Percentiles rank a stretch among this genome's conserved stretches.
Evolutionary conservation across 2,329 filamentous ascomycete genomes (phyloP).

Genomic region (Phaeosphaeriaceae sp.): DNA sequence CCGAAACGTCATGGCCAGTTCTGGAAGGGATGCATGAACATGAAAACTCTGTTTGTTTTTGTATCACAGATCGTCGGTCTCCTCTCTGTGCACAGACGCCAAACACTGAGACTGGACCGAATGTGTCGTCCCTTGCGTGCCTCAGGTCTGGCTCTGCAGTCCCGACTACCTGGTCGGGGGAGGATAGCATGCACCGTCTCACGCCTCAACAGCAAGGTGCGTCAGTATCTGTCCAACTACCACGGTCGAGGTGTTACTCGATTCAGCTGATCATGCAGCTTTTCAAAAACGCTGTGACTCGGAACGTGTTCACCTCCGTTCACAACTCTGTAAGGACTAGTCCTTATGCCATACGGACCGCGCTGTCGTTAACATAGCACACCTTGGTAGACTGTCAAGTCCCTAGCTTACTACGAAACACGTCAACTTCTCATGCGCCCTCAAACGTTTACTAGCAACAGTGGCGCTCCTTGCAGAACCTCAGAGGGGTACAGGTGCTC

Average conservation of each 20-base stretch:
- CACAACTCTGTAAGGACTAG: not conserved
- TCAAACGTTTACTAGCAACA: conserved; percentile 20
- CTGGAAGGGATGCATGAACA: conserved; percentile 22
- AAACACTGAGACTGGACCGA: conserved; percentile 8
- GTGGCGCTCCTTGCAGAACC: conserved; percentile 34
- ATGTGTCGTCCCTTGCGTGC: conserved; percentile 25
- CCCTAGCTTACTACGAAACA: not conserved
- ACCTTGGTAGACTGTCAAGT: not conserved
- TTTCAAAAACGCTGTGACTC: not conserved
- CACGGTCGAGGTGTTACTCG: not conserved
- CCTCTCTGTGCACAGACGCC: conserved; percentile 12
- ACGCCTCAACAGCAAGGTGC: conserved; percentile 23
- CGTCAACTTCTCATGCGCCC: not conserved
- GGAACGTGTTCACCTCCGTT: not conserved
- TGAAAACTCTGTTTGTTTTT: conserved; percentile 14
- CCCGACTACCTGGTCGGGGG: conserved; percentile 31
- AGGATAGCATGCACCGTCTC: conserved; percentile 21
- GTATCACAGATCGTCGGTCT: conserved; percentile 10
- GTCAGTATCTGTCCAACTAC: conserved; percentile 12
- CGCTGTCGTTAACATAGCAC: not conserved
- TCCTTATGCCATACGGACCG: not conserved
- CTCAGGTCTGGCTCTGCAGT: conserved; percentile 14
- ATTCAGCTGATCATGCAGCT: not conserved
- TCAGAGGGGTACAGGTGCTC: conserved; percentile 18
- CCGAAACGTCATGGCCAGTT: conserved; percentile 26